Evolutionary conservation across 352 stramenopile genomes (phyloP).

Genomic region (Phytophthora tentaculata): DNA sequence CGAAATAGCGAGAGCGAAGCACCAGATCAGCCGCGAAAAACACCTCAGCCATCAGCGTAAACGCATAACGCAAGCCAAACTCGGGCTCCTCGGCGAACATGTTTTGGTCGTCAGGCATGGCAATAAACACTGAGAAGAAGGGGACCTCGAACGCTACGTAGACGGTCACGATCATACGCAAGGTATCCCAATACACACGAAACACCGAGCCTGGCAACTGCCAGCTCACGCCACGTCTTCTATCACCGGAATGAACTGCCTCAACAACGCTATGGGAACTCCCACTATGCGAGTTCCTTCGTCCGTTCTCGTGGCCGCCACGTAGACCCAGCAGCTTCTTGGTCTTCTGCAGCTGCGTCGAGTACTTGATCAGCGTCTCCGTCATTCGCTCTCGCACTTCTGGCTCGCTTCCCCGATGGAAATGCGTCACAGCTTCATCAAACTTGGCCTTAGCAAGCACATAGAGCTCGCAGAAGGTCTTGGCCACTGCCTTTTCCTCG

Average conservation of each 20-base stretch:
- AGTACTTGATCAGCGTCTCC: conserved; percentile 61
- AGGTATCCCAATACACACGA: conserved; percentile 62
- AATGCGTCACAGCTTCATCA: conserved; percentile 61
- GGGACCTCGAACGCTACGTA: conserved; percentile 73
- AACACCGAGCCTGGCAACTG: conserved; percentile 59
- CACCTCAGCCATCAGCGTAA: conserved; percentile 51
- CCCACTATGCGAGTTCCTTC: conserved; percentile 4
- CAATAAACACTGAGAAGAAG: conserved; percentile 77
- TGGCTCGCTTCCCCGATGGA: conserved; percentile 52
- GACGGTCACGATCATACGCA: conserved; percentile 52
- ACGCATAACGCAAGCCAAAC: conserved; percentile 39
- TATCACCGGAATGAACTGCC: conserved; percentile 6
- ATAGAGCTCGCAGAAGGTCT: conserved; percentile 86
- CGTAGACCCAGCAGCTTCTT: conserved; percentile 77
- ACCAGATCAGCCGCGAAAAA: conserved; percentile 65
- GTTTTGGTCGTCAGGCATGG: conserved; percentile 56
- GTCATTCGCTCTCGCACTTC: conserved; percentile 49
- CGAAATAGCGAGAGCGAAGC: conserved; percentile 59
- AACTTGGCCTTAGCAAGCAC: conserved; percentile 74
- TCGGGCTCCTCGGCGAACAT: conserved; percentile 51
- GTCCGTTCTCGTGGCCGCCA: conserved; percentile 37
- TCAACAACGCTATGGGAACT: conserved; percentile 11
- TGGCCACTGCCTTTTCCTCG: conserved; percentile 75
- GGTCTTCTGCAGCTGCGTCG: conserved; percentile 75
- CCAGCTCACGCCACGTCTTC: conserved; percentile 35